phyloP scores from a whole-genome alignment of 2,329 filamentous ascomycete species.

The Akanthomyces dipterigenus region DNA sequence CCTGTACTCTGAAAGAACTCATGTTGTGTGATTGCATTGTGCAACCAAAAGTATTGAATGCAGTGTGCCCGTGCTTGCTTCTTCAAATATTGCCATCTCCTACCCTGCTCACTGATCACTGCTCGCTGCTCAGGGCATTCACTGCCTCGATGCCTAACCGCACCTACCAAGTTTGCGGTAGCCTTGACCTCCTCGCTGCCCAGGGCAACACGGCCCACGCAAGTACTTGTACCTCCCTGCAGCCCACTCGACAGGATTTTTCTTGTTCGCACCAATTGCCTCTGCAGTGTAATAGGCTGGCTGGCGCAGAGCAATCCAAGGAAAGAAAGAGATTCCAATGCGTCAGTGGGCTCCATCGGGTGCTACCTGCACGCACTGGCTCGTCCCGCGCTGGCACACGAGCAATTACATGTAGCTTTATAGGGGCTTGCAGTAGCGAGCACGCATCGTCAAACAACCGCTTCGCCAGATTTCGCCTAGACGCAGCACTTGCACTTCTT shows the following conservation, averaged over 20 bases:
- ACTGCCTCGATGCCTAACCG: neutral
- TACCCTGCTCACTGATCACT: too few species aligned
- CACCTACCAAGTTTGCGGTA: neutral
- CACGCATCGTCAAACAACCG: neutral
- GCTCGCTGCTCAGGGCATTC: neutral
- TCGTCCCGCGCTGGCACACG: neutral
- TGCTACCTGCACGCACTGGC: neutral
- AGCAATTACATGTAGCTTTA: neutral
- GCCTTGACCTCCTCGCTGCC: slow-evolving; percentile 8
- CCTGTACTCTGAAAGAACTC: too few species aligned
- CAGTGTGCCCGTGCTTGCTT: too few species aligned
- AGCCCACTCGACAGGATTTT: neutral
- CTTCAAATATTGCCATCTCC: too few species aligned
- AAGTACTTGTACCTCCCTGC: slow-evolving; percentile 8
- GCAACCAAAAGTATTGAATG: too few species aligned
- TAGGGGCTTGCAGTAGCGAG: neutral
- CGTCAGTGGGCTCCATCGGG: neutral
- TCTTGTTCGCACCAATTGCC: neutral
- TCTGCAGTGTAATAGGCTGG: neutral
- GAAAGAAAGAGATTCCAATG: neutral
- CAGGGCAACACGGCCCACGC: slow-evolving; percentile 7
- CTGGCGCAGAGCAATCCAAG: neutral
- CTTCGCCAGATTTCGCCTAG: neutral
- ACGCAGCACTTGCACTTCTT: neutral
- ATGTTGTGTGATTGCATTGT: too few species aligned